A percentile compares a stretch with the other conserved stretches of the same genome.
Evolutionary conservation across 768 basidiomycete genomes (phyloP).

Genomic region (Panaeolus cyanescens): DNA sequence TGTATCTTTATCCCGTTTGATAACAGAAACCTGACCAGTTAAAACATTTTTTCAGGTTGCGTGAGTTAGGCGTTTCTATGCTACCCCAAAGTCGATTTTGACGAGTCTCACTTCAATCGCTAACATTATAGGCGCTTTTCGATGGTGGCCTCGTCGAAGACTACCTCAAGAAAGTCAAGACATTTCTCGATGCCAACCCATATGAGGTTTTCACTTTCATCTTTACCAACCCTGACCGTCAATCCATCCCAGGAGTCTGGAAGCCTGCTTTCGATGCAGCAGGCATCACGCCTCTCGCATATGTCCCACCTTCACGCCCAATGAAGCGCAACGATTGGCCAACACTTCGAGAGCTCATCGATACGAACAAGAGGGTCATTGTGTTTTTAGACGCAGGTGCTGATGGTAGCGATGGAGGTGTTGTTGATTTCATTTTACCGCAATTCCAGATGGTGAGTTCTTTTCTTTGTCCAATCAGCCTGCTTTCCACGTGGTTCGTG

Average conservation of each 20-base stretch:
- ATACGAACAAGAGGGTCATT: conserved; percentile 58
- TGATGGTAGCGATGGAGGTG: conserved; percentile 26
- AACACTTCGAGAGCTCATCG: conserved; percentile 62
- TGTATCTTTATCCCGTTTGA: neutral
- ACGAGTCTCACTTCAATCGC: no score
- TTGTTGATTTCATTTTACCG: conserved; percentile 53
- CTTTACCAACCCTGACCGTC: conserved; percentile 66
- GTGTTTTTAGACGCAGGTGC: conserved; percentile 61
- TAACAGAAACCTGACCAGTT: neutral
- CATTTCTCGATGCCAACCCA: conserved; percentile 60
- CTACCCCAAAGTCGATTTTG: neutral
- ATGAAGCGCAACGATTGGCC: conserved; percentile 57
- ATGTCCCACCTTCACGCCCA: conserved; percentile 49
- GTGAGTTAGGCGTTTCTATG: conserved; percentile 17
- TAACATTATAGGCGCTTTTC: conserved; percentile 38
- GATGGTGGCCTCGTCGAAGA: conserved; percentile 52
- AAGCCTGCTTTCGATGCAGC: conserved; percentile 52
- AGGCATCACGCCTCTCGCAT: conserved; percentile 46
- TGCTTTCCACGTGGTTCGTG: neutral
- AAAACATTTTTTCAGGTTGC: conserved; percentile 29
- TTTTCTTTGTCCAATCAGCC: neutral
- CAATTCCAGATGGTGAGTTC: conserved; percentile 55
- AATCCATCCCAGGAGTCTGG: conserved; percentile 49
- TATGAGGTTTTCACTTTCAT: conserved; percentile 67
- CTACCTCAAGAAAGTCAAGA: conserved; percentile 55